Conservation (phyloP, 2,329 filamentous ascomycete species). For the Mariannaea sp. region DNA sequence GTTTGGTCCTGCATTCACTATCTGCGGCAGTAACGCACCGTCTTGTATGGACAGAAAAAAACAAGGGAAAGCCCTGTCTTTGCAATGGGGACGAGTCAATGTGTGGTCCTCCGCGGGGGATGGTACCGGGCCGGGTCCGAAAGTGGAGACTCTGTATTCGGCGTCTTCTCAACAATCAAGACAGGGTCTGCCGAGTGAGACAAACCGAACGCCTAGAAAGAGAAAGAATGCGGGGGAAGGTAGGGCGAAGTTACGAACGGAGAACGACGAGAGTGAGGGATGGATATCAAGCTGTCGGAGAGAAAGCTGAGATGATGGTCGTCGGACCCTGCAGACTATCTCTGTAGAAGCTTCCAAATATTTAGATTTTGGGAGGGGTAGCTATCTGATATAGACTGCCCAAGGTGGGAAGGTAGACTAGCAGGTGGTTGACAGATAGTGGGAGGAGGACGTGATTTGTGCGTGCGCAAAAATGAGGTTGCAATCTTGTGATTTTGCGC, state of each 20-base stretch:
- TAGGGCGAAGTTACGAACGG: neutral
- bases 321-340: conserved; percentile 7
- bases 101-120: conserved; percentile 22
- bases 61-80: conserved; percentile 24
- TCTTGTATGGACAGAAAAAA: conserved; percentile 14
- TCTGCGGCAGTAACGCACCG: conserved; percentile 14
- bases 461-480: conserved; percentile 12
- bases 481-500: conserved; percentile 6
- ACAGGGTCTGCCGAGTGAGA: neutral
- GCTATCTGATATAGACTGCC: conserved; percentile 11
- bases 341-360: conserved; percentile 7
- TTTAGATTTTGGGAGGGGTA: conserved; percentile 6
- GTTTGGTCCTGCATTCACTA: neutral
- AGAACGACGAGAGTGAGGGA: neutral
- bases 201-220: neutral
- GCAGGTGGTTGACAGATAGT: no score
- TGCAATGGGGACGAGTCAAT: conserved; percentile 24
- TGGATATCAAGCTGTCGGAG: conserved; percentile 1
- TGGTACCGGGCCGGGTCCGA: conserved; percentile 32
- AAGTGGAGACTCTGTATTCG: conserved; percentile 18
- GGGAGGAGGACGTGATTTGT: neutral
- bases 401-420: no score
- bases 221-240: neutral
- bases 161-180: conserved; percentile 1
- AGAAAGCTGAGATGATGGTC: conserved; percentile 8